Percentiles rank a stretch among this genome's conserved stretches.
Conservation (phyloP, 2,329 filamentous ascomycete genomes). For the Xylariomycetidae sp. region DNA sequence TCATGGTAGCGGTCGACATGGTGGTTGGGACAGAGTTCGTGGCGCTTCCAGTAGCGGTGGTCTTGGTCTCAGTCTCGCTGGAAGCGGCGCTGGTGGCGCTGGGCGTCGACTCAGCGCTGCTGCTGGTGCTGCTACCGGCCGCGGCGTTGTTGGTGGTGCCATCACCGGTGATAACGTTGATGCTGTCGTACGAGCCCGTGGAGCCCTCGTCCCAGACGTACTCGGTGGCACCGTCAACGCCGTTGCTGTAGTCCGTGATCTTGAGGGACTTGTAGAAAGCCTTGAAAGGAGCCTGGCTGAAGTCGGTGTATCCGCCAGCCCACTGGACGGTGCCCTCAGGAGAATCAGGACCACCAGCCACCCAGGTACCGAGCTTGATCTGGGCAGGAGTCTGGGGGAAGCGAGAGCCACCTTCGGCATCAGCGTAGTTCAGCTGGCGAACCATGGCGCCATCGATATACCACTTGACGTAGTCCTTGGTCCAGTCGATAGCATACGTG, state of each 20-base stretch:
- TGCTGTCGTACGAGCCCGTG: conserved; percentile 44
- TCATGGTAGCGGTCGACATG: conserved; percentile 17
- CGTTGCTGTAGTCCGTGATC: conserved; percentile 50
- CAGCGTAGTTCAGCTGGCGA: conserved; percentile 53
- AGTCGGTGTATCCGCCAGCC: conserved; percentile 56
- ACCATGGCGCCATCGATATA: conserved; percentile 54
- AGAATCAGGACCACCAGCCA: conserved; percentile 52
- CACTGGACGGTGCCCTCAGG: conserved; percentile 64
- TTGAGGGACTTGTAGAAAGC: conserved; percentile 52
- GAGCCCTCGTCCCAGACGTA: conserved; percentile 45
- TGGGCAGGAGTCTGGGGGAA: conserved; percentile 72
- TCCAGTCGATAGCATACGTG: conserved; percentile 67
- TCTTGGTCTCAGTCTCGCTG: conserved; percentile 8
- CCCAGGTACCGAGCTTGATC: conserved; percentile 64
- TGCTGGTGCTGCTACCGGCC: conserved; percentile 13
- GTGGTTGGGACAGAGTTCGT: conserved; percentile 8
- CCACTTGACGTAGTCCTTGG: conserved; percentile 57
- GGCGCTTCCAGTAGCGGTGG: conserved; percentile 13
- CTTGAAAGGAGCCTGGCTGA: conserved; percentile 44
- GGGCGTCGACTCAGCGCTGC: conserved; percentile 7
- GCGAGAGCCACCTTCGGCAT: conserved; percentile 51
- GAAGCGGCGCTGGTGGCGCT: conserved; percentile 9
- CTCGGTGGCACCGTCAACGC: conserved; percentile 39
- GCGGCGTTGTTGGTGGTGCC: conserved; percentile 16
- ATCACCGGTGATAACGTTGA: conserved; percentile 40